These are phyloP conservation scores for Globisporangium nodosum DNA, from an alignment of 352 stramenopile genomes.

Conservation along the genomic window DNA sequence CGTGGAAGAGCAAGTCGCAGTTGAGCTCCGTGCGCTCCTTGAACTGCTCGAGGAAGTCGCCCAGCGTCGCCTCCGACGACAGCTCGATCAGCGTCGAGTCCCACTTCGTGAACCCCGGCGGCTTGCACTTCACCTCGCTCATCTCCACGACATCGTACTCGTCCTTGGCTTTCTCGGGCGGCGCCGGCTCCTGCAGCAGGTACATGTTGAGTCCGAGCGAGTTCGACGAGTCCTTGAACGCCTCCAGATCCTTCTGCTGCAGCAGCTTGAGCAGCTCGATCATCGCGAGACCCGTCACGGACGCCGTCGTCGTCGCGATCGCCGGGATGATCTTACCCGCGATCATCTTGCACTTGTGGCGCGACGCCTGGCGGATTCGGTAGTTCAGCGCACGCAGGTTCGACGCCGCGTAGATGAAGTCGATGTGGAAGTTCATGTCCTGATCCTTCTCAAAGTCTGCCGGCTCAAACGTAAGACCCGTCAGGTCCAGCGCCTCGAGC, in stretches of 20 bases:
- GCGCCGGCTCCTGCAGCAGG: slow-evolving; percentile 86
- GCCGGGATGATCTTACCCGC: slow-evolving; percentile 99
- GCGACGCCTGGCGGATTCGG: slow-evolving; percentile 74
- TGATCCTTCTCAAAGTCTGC: slow-evolving; percentile 99
- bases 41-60: slow-evolving; percentile 62
- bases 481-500: slow-evolving; percentile 52
- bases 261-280: slow-evolving; percentile 87
- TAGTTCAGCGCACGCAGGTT: slow-evolving; percentile 95
- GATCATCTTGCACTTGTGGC: slow-evolving; percentile 97
- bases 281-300: slow-evolving; percentile 97
- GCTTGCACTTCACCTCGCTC: slow-evolving; percentile 84
- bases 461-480: slow-evolving; percentile 57
- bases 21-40: slow-evolving; percentile 70
- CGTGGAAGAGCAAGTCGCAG: slow-evolving; percentile 78
- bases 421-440: slow-evolving; percentile 93
- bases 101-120: slow-evolving; percentile 90
- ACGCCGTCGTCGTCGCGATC: slow-evolving; percentile 99
- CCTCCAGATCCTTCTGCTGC: slow-evolving; percentile 83
- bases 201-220: slow-evolving; percentile 92
- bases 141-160: slow-evolving; percentile 90
- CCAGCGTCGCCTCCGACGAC: slow-evolving; percentile 54
- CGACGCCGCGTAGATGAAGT: slow-evolving; percentile 96
- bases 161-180: slow-evolving; percentile 83
- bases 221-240: slow-evolving; percentile 92
- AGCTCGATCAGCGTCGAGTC: slow-evolving; percentile 82